These are phyloP conservation scores for Yarrowia sp. DNA, from an alignment of 805 yeast species.

Conservation along the genomic window DNA sequence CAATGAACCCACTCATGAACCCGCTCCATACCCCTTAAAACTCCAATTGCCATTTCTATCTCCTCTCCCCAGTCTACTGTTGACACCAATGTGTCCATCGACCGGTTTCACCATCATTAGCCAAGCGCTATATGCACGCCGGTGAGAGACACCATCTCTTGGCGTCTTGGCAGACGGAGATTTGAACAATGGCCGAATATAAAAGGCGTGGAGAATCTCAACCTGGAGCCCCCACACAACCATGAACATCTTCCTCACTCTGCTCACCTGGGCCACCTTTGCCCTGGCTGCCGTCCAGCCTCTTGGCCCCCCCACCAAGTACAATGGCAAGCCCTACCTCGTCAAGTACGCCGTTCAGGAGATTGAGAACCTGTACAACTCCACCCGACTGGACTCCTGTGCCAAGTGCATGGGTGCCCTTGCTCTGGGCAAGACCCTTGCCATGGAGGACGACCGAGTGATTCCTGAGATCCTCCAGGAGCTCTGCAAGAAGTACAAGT, in stretches of 20 bases:
- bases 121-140: slow-evolving; percentile 12
- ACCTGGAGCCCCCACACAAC: neutral
- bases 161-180: slow-evolving; percentile 30
- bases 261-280: slow-evolving; percentile 24
- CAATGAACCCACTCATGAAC: too few species aligned
- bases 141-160: slow-evolving; percentile 27
- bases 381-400: slow-evolving; percentile 25
- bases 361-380: slow-evolving; percentile 38
- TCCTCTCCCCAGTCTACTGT: too few species aligned
- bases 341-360: slow-evolving; percentile 35
- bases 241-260: neutral
- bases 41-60: too few species aligned
- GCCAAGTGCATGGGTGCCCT: slow-evolving; percentile 33
- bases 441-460: slow-evolving; percentile 22
- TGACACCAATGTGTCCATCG: too few species aligned
- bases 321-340: slow-evolving; percentile 11
- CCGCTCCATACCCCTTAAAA: neutral
- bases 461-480: slow-evolving; percentile 30
- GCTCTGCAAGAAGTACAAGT: slow-evolving; percentile 33
- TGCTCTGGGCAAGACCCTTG: slow-evolving; percentile 29
- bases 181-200: neutral
- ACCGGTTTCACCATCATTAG: neutral
- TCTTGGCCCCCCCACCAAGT: slow-evolving; percentile 26
- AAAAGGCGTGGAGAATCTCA: slow-evolving; percentile 3
- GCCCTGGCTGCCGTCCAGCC: slow-evolving; percentile 32